Evolutionary conservation across 768 basidiomycete species (phyloP).

Genomic region (Phaffia australis): DNA sequence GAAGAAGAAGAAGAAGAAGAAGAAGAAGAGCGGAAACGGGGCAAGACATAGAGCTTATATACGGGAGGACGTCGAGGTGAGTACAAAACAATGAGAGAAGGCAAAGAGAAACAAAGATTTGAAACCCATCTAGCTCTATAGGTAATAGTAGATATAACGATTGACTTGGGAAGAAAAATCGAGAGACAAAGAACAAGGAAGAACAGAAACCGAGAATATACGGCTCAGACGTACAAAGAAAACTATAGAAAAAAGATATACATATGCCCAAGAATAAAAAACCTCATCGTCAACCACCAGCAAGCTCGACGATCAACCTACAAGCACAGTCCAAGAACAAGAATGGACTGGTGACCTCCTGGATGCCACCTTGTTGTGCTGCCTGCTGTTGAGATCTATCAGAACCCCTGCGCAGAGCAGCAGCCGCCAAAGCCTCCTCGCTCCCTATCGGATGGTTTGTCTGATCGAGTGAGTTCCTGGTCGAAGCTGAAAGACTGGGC

Average conservation of each 20-base stretch:
- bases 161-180: not conserved
- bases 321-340: conserved; percentile 96
- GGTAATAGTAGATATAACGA: not conserved
- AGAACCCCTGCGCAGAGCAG: conserved; percentile 52
- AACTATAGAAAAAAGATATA: not conserved
- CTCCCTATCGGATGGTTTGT: conserved; percentile 2
- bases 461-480: conserved; percentile 7
- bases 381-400: conserved; percentile 26
- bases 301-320: conserved; percentile 82
- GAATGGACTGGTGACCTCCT: conserved; percentile 53
- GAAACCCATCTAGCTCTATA: not conserved
- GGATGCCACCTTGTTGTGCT: conserved; percentile 30
- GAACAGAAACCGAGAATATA: no score
- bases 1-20: not conserved
- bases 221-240: not conserved
- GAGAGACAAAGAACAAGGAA: not conserved
- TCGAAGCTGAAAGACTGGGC: conserved; percentile 10
- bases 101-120: not conserved
- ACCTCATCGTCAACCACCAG: conserved; percentile 33
- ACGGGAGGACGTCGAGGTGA: not conserved
- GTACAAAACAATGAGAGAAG: not conserved
- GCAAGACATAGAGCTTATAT: not conserved
- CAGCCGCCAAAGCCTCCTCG: conserved; percentile 13
- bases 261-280: not conserved
- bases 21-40: not conserved